Evolutionary conservation across 495 filamentous ascomycete genomes (phyloP).

Genomic region (Lophiotrema nucula): DNA sequence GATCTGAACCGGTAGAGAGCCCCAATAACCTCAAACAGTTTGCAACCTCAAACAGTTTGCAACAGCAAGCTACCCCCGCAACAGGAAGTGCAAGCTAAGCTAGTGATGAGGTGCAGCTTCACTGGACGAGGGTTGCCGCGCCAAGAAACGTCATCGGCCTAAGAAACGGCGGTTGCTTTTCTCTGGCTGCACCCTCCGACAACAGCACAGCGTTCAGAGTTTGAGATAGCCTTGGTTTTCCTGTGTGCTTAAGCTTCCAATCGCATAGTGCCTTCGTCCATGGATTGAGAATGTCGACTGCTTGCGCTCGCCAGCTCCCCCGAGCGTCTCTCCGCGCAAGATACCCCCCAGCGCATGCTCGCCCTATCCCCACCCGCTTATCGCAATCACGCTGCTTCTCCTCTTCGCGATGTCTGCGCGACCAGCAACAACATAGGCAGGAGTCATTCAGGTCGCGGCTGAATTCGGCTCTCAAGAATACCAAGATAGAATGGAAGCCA

Average conservation of each 20-base stretch:
- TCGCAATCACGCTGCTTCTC: constrained; percentile 44
- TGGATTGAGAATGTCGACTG: constrained; percentile 44
- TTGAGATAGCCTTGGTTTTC: too few relatives aligned
- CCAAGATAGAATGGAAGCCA: constrained; percentile 90
- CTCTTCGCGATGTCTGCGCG: constrained; percentile 42
- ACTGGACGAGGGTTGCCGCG: too few relatives aligned
- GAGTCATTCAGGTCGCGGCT: constrained; percentile 64
- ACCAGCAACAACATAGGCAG: constrained; percentile 47
- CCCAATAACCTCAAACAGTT: too few relatives aligned
- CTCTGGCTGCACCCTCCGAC: background rate
- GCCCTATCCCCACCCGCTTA: constrained; percentile 12
- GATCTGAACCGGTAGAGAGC: too few relatives aligned
- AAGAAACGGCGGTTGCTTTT: constrained; percentile 13
- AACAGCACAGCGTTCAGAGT: too few relatives aligned
- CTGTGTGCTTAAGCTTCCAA: too few relatives aligned
- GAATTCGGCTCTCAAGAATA: constrained; percentile 63
- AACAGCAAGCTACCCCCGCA: too few relatives aligned
- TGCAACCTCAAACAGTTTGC: too few relatives aligned
- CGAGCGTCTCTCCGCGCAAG: constrained; percentile 33
- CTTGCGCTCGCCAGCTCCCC: constrained; percentile 46
- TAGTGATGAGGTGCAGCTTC: too few relatives aligned
- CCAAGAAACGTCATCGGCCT: constrained; percentile 20
- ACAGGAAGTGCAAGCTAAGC: too few relatives aligned
- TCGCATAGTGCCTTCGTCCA: constrained; percentile 14
- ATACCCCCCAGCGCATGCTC: background rate